Percentiles rank a stretch among this genome's conserved stretches.
Conservation (phyloP, 495 filamentous ascomycete genomes). For the Barbatosphaeria neglecta region DNA sequence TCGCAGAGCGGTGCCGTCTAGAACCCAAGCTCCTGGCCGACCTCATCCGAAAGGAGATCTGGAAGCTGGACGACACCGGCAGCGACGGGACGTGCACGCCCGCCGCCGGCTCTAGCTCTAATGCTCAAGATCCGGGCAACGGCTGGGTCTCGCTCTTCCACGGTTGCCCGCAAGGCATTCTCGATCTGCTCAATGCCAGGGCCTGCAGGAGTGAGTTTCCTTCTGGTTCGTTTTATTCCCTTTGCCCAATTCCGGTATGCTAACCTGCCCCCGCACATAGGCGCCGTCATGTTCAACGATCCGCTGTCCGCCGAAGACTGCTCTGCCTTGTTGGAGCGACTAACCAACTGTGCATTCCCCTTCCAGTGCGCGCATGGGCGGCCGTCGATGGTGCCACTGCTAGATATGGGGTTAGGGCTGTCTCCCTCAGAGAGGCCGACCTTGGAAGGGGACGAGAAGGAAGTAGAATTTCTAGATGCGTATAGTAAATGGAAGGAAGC, state of each 20-base stretch:
- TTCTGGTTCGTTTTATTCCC: too few relatives aligned
- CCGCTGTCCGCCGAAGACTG: conserved; percentile 54
- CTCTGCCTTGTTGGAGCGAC: conserved; percentile 42
- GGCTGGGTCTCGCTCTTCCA: conserved; percentile 49
- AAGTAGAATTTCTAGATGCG: too few relatives aligned
- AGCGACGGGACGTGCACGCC: background rate
- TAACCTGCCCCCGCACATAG: conserved; percentile 9
- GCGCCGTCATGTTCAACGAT: conserved; percentile 97
- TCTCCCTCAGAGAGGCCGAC: background rate
- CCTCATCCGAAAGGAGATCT: conserved; percentile 64
- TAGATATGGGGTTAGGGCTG: conserved; percentile 36
- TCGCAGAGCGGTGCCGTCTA: conserved; percentile 62
- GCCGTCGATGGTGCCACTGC: conserved; percentile 62
- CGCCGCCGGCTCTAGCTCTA: background rate
- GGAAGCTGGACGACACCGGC: conserved; percentile 33
- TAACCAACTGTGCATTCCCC: conserved; percentile 67
- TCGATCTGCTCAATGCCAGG: conserved; percentile 81
- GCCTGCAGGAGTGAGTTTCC: conserved; percentile 62
- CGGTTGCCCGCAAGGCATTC: conserved; percentile 61
- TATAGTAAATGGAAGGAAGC: too few relatives aligned
- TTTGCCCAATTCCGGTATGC: too few relatives aligned
- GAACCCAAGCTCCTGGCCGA: conserved; percentile 59
- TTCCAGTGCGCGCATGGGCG: conserved; percentile 90
- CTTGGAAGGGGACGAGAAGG: background rate
- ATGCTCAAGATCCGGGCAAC: conserved; percentile 4